Evolutionary conservation across 1,139 yeast genomes (phyloP).

Genomic region (Geotrichum macrosporum): DNA sequence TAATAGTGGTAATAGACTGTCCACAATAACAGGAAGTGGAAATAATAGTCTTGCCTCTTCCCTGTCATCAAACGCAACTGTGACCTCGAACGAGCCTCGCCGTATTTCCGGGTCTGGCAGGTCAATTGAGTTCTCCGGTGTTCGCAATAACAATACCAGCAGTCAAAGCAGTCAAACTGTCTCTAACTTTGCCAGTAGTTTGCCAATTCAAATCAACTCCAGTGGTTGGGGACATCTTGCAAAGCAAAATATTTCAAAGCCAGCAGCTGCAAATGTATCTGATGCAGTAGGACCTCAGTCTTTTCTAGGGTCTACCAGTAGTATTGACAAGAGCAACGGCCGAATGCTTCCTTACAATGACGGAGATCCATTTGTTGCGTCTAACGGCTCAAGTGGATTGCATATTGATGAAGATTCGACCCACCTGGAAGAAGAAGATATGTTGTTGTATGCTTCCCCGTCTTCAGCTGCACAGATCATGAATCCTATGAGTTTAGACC

Average conservation of each 20-base stretch:
- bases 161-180: neutral
- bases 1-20: neutral
- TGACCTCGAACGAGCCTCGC: constrained; percentile 7
- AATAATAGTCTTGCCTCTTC: constrained; percentile 12
- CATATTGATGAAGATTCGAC: constrained; percentile 4
- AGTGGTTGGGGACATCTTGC: constrained; percentile 17
- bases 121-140: neutral
- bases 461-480: constrained; percentile 14
- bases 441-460: constrained; percentile 18
- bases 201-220: constrained; percentile 19
- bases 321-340: neutral
- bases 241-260: neutral
- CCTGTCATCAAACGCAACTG: neutral
- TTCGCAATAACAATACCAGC: neutral
- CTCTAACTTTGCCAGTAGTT: constrained; percentile 19
- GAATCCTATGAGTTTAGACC: constrained; percentile 15
- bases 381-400: neutral
- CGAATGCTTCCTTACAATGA: neutral
- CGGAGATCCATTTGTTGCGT: neutral
- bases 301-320: neutral
- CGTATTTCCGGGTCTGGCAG: neutral
- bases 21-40: neutral
- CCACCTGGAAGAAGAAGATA: constrained; percentile 19
- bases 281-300: neutral
- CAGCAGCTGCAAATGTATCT: neutral